Evolutionary conservation across 2,329 filamentous ascomycete genomes (phyloP), one percentile per base, ranked within the genome.

Genomic region (Penicillium vulpinum): DNA sequence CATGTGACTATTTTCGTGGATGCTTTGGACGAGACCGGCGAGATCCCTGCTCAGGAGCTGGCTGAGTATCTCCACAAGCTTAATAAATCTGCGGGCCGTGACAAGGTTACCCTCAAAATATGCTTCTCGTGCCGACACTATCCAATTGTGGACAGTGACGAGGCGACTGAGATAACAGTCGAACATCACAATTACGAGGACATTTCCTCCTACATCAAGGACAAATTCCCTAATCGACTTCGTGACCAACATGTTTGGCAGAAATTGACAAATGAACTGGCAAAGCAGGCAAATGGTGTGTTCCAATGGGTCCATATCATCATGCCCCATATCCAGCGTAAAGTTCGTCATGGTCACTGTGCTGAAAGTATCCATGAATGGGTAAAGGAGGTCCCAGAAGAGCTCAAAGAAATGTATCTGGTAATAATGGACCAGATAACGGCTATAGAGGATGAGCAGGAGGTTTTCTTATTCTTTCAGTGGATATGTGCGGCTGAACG

Each of bases 71-170:
- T 60, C 13, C 51, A 58, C 29, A 28, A 35, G 5, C 47, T 60
- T 4, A 22, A 28, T 47, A 26, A 49, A 11, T 38, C 18, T 2
- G 55, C 55, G 0, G 33, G 9, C 4, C 26, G 26, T 4, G 26
- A 28, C 4, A 8, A 28, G 4, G 26, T 5, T 5, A 8, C 26
- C 26, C 4, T 28, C 26, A 15, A 50, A 24, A 24, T 59, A 2
- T 62, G 58, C 5, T 57, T 62, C 10, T 59, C 61, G n/a, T 61
- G 58, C 35, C 61, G 59, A 22, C 61, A 62, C n/a, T 62, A 61
- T 51, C 61, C 59, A 10, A 55, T 59, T 8, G 3, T 54, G 8
- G 38, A 15, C 22, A 58, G 31, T 35, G 22, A 33, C 40, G 35
- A 11, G 24, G 33, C 26, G 8, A 41, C 33, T 26, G 61, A 46